Base-by-base conservation (phyloP, 2,329 filamentous ascomycete species). In the Paraconiothyrium brasiliense region DNA sequence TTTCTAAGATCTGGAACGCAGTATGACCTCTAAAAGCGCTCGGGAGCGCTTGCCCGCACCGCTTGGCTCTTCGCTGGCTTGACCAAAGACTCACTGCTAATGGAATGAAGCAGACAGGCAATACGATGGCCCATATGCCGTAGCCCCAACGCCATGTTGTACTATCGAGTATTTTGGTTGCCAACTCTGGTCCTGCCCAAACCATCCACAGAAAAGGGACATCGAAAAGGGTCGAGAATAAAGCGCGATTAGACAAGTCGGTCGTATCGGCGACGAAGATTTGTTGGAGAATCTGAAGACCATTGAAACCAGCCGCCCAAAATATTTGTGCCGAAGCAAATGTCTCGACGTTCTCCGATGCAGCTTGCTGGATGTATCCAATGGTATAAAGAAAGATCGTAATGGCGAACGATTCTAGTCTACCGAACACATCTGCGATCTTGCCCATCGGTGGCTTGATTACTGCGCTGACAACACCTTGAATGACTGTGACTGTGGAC, bases 211-310 rank as follows among this genome's bases (percentile, higher is more conserved):
- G 78, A 67, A 88, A 89, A 0, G 87, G 87, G 16, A 86, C 77
- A 64, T 87, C 84, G 3, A 87, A 86, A 13, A 89, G 74, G 2
- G 84, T 86, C 3, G 85, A 86, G 66, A 87, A 83, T 3, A 90
- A 73, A 14, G 86, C 87, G 59, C 88, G 85, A 68, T 89, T 88
- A 20, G 85, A 74, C 48, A 90, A 75, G 65, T 85, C 27, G 22
- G 44, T 83, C 54, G 84, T 88, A 72, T 90, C 87, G 34, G 88
- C 88, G 52, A 90, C 84, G 72, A 90, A 88, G 44, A 90, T 85
- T 70, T 90, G 87, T 69, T 89, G 85, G 24, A 89, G 75, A 51
- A 90, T 86, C 60, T 86, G 83, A 7, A 88, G 82, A 2, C 86
- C 87, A 0, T 86, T 87, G 51, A 83, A 82, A 2, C 87, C 87